phyloP scores from a whole-genome alignment of 2,329 filamentous ascomycete genomes.

The Blastomyces parvus region DNA sequence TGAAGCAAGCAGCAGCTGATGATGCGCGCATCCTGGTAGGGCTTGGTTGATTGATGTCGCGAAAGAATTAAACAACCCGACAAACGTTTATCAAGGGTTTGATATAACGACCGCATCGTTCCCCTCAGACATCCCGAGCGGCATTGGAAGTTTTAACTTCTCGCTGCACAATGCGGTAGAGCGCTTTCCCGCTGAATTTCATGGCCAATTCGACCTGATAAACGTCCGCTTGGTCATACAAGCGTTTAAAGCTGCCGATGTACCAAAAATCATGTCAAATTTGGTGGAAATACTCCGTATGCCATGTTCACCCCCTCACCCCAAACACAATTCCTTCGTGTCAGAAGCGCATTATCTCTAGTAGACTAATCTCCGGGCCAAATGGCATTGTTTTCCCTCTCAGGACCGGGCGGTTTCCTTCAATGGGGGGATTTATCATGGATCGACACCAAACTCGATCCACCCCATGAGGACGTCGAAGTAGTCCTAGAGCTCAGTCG shows the following conservation, averaged over 20 bases:
- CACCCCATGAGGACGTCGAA: neutral
- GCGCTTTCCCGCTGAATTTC: neutral
- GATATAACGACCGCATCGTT: neutral
- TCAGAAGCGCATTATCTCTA: neutral
- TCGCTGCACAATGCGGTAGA: neutral
- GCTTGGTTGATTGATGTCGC: neutral
- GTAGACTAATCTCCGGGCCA: neutral
- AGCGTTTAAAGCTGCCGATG: neutral
- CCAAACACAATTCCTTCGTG: neutral
- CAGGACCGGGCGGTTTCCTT: conserved; percentile 4
- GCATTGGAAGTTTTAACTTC: neutral
- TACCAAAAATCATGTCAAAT: neutral
- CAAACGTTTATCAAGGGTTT: conserved; percentile 1
- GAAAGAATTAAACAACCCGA: neutral
- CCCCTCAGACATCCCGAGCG: neutral
- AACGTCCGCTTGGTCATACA: conserved; percentile 3
- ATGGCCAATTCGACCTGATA: conserved; percentile 4
- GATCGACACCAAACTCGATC: neutral
- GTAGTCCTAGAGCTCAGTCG: neutral
- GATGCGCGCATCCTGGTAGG: neutral
- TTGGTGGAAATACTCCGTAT: conserved; percentile 1
- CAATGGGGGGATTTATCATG: conserved; percentile 1
- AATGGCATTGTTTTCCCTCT: neutral
- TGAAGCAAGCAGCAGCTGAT: neutral
- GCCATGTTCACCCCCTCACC: neutral